Conservation (phyloP, 495 filamentous ascomycete genomes). For the Daldinia grandis region DNA sequence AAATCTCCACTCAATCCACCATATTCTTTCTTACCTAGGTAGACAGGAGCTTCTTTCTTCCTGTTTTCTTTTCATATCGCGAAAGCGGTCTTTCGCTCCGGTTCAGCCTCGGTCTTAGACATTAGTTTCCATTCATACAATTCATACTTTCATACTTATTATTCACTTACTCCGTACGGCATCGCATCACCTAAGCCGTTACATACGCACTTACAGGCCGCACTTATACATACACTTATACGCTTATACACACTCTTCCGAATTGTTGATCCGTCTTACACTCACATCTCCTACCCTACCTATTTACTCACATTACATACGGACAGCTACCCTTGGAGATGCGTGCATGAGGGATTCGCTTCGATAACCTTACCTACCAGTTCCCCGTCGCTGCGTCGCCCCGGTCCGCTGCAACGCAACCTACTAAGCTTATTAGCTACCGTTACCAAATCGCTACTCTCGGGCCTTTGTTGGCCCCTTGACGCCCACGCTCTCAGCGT, state of each 20-base stretch:
- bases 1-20: constrained; percentile 40
- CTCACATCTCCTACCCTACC: constrained; percentile 14
- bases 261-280: background rate
- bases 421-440: constrained; percentile 45
- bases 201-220: background rate
- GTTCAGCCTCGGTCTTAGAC: constrained; percentile 39
- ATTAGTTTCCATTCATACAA: constrained; percentile 6
- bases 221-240: background rate
- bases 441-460: constrained; percentile 27
- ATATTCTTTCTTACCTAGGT: constrained; percentile 29
- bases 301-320: constrained; percentile 32
- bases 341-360: constrained; percentile 39
- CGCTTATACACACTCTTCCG: background rate
- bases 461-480: constrained; percentile 38
- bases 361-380: constrained; percentile 25
- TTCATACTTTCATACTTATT: constrained; percentile 12
- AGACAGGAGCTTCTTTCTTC: constrained; percentile 48
- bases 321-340: constrained; percentile 37
- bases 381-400: constrained; percentile 28
- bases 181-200: constrained; percentile 1
- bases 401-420: constrained; percentile 39
- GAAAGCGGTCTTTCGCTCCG: constrained; percentile 44
- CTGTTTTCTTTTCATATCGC: constrained; percentile 29
- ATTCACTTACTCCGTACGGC: background rate
- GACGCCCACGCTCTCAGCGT: constrained; percentile 28